Percentiles rank a stretch among this genome's conserved stretches.
Evolutionary conservation across 345 rosid species (phyloP).

Genomic region (Kernera saxatilis): DNA sequence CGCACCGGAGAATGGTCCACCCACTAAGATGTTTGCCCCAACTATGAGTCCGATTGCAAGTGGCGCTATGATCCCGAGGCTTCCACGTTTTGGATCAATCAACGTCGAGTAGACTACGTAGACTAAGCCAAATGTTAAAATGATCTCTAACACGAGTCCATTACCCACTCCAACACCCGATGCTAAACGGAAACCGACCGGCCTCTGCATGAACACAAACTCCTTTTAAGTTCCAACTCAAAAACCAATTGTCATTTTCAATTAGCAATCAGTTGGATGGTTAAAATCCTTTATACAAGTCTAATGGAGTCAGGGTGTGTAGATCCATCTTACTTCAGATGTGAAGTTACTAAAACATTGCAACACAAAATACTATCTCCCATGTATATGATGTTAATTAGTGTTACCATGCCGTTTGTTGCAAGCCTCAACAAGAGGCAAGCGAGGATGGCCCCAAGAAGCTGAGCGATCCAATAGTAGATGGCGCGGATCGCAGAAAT

Average conservation of each 20-base stretch:
- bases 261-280: too few species aligned
- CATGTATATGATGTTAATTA: background rate
- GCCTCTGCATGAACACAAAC: constrained; percentile 47
- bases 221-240: background rate
- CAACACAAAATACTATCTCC: background rate
- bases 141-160: constrained; percentile 35
- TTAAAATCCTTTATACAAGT: too few species aligned
- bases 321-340: too few species aligned
- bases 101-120: constrained; percentile 30
- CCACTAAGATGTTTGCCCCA: constrained; percentile 32
- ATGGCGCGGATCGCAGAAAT: constrained; percentile 49
- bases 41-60: constrained; percentile 31
- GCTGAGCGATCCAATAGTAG: constrained; percentile 74
- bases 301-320: too few species aligned
- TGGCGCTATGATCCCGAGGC: constrained; percentile 30
- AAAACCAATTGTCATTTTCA: too few species aligned
- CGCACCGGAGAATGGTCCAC: constrained; percentile 35
- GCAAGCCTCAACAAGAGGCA: constrained; percentile 51
- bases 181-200: constrained; percentile 48
- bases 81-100: constrained; percentile 37
- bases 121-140: constrained; percentile 31
- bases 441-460: constrained; percentile 59
- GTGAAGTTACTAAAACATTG: background rate
- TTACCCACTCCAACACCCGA: constrained; percentile 45
- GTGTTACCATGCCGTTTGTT: constrained; percentile 59